Base-by-base conservation (phyloP, 805 yeast species). In the Millerozyma acaciae region DNA sequence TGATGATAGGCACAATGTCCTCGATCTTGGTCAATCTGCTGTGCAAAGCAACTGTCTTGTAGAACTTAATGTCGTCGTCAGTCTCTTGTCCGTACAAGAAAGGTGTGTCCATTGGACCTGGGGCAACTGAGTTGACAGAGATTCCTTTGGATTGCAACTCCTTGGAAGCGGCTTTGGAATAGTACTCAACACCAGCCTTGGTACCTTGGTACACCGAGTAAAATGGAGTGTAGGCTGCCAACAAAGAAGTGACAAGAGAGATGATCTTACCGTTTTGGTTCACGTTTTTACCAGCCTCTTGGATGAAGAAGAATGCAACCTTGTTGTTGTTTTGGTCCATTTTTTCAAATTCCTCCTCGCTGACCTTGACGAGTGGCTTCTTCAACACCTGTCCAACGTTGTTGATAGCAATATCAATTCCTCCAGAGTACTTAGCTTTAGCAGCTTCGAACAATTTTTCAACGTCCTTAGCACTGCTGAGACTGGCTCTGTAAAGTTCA, bases 71-170 rank as follows among this genome's bases (percentile, higher is more conserved):
- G 37, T 72, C 71, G 20, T 65, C 74, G 10, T 63, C 55, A 16
- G 65, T 61, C 55, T 79, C 85, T 55, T 75, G 80, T 12, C 76
- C 75, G 46, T 78, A 76, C 52, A 80, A 63, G 58, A 76, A 76
- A 39, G 80, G 80, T 7, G 83, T 76, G 47, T 75, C 80, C 80
- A 76, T 76, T 34, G 82, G 81, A 32, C 81, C 82, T 30, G 81
- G 82, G 3, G 82, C 79, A 35, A 77, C 76, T 45, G 70, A 64
- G 44, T 74, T 75, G 44, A 71, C 78, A 8, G 73, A 61, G 38
- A 76, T 67, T 16, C 64, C 64, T 47, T 60, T 70, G 4, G 50
- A 38, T 18, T 58, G 60, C 33, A 74, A 60, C 48, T 76, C 81
- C 50, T 75, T 73, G 10, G 80, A 70, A n/a, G 75, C 66, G 12